A percentile compares a stretch with the other conserved stretches of the same genome.
phyloP scores from a whole-genome alignment of 345 rosid species.

The Anastatica hierochuntica region DNA sequence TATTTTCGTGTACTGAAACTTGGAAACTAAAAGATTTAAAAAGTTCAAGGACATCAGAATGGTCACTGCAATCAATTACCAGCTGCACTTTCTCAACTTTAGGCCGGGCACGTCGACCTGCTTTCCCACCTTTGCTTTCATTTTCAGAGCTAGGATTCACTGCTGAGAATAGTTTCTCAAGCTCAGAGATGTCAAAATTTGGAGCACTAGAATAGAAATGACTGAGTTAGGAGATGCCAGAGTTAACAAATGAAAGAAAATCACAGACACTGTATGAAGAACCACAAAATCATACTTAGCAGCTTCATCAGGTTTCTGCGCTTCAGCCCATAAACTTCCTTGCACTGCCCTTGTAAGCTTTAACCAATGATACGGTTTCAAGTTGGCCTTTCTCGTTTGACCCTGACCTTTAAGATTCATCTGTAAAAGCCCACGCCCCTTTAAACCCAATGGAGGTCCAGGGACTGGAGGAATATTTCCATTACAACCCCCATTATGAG shows the following conservation, averaged over 20 bases:
- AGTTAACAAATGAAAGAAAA: slow-evolving; percentile 6
- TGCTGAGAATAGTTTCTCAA: slow-evolving; percentile 70
- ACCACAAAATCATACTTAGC: slow-evolving; percentile 35
- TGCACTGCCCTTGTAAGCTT: slow-evolving; percentile 79
- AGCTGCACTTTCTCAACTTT: slow-evolving; percentile 75
- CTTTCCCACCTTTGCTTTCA: slow-evolving; percentile 34
- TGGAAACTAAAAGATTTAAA: not conserved
- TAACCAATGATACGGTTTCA: slow-evolving; percentile 85
- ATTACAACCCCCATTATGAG: slow-evolving; percentile 30
- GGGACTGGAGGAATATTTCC: slow-evolving; percentile 60
- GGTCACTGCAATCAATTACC: slow-evolving; percentile 42
- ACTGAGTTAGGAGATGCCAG: slow-evolving; percentile 10
- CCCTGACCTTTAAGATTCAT: slow-evolving; percentile 32
- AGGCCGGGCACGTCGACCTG: slow-evolving; percentile 38
- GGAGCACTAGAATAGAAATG: slow-evolving; percentile 49
- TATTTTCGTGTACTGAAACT: slow-evolving; percentile 9
- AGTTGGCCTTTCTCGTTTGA: slow-evolving; percentile 52
- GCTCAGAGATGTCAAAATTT: slow-evolving; percentile 68
- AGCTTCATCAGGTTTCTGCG: slow-evolving; percentile 66
- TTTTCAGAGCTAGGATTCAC: slow-evolving; percentile 40
- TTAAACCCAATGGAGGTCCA: slow-evolving; percentile 49
- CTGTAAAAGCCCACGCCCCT: slow-evolving; percentile 43
- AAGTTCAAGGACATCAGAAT: slow-evolving; percentile 6
- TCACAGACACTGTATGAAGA: slow-evolving; percentile 2
- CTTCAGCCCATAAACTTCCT: slow-evolving; percentile 86